A percentile compares a stretch with the other conserved stretches of the same genome.
These are phyloP conservation scores for Komagataella kurtzmanii DNA, from an alignment of 805 yeast genomes.

Conservation along the genomic window DNA sequence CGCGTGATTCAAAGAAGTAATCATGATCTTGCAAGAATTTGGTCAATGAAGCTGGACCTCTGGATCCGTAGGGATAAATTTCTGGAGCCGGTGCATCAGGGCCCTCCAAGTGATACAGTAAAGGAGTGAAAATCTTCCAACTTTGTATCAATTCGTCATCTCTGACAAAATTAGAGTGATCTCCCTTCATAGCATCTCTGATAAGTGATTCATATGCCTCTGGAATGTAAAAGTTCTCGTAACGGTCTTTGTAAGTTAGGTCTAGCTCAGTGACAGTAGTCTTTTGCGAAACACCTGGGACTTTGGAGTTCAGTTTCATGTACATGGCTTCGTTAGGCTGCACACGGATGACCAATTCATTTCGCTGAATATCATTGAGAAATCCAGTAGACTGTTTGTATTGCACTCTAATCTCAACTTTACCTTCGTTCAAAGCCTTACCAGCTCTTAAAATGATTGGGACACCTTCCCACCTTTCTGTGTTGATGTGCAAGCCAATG, in stretches of 20 bases:
- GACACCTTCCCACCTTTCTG: slow-evolving; percentile 98
- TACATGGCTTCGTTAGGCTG: slow-evolving; percentile 95
- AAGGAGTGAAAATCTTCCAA: slow-evolving; percentile 89
- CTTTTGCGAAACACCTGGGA: slow-evolving; percentile 79
- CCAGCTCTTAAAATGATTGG: slow-evolving; percentile 95
- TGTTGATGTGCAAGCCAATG: slow-evolving; percentile 58
- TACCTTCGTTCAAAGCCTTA: slow-evolving; percentile 88
- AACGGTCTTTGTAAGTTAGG: slow-evolving; percentile 71
- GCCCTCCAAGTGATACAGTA: slow-evolving; percentile 68
- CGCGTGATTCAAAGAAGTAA: slow-evolving; percentile 49
- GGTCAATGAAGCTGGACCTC: slow-evolving; percentile 66
- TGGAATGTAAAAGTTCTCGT: slow-evolving; percentile 85
- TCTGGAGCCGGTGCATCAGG: slow-evolving; percentile 54
- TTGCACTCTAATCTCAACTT: slow-evolving; percentile 91
- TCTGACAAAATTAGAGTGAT: slow-evolving; percentile 94
- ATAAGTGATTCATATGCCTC: slow-evolving; percentile 96
- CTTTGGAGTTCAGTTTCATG: slow-evolving; percentile 84
- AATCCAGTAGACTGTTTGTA: slow-evolving; percentile 80
- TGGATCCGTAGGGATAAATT: slow-evolving; percentile 76
- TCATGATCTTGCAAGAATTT: slow-evolving; percentile 58
- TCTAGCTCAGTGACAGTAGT: slow-evolving; percentile 85
- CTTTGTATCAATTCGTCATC: slow-evolving; percentile 93
- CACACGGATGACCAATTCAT: slow-evolving; percentile 85
- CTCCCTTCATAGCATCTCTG: slow-evolving; percentile 80
- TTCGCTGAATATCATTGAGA: slow-evolving; percentile 69